Conservation (phyloP, 1,139 yeast species). For the Blastobotrys petasosporus region DNA sequence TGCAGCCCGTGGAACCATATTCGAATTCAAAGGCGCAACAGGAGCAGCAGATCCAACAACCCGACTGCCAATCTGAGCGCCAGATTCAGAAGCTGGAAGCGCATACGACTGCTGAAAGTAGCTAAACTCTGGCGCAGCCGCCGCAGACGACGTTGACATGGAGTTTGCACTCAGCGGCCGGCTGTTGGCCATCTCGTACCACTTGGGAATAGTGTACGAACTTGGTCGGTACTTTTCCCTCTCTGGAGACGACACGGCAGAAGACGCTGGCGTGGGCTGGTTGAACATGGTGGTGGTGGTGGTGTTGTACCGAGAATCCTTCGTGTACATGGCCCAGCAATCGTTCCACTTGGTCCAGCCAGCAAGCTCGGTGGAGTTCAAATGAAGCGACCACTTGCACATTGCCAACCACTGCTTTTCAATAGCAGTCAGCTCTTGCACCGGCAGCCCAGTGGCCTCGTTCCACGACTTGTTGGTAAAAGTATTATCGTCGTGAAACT, state of each 20-base stretch:
- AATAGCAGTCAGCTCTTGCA: conserved; percentile 51
- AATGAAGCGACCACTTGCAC: conserved; percentile 33
- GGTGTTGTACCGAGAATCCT: neutral
- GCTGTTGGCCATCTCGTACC: conserved; percentile 22
- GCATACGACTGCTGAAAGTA: conserved; percentile 22
- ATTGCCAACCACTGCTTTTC: conserved; percentile 68
- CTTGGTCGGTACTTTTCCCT: neutral
- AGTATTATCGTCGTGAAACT: conserved; percentile 93
- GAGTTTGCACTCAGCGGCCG: neutral
- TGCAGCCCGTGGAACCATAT: no score
- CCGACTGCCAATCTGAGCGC: no score
- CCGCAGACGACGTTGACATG: neutral
- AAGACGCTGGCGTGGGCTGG: conserved; percentile 5
- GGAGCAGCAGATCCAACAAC: no score
- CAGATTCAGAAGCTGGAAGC: neutral
- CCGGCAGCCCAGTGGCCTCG: conserved; percentile 79
- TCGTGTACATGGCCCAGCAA: conserved; percentile 30
- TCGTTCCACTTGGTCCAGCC: conserved; percentile 38
- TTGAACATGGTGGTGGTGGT: neutral
- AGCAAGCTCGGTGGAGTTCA: conserved; percentile 26
- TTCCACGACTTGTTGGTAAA: conserved; percentile 95
- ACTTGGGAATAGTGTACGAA: conserved; percentile 23
- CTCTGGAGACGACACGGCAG: conserved; percentile 1
- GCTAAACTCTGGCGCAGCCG: conserved; percentile 6
- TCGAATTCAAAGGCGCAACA: no score